Evolutionary conservation across 345 rosid genomes (phyloP), one percentile per base, ranked within the genome.

Genomic region (Conringia planisiliqua): DNA sequence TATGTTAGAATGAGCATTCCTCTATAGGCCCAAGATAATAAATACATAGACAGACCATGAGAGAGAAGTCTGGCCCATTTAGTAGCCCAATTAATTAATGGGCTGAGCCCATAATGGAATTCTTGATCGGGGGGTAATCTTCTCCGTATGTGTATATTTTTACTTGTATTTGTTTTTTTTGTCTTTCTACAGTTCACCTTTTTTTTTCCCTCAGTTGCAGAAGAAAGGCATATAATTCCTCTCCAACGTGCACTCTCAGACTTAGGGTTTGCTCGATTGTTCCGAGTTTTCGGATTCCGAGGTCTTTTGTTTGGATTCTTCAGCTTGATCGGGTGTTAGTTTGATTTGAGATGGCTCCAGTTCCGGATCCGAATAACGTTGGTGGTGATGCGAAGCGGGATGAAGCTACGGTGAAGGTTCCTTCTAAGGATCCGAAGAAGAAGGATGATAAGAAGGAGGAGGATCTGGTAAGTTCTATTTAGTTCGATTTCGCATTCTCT

Each of bases 381-480:
- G 79, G 81, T 59, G 84, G 81, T 40, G 73, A 83, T 62, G 81
- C 83, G 58, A 42, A 82, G 71, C 84, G 78, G 33, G 93, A 85
- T 18, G 87, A 90, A 79, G 77, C 89, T 26, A 2, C 87, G 52
- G 54, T 35, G 50, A 92, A 92, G 77, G 86, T 80, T 36, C 96
- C 93, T 43, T 55, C 92, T 10, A 93, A 93, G 80, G 98, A 90
- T 77, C 84, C 84, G 3, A 91, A 94, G 85, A 94, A 87, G 90
- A 89, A 87, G 77, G 96, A 91, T 48, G 98, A 89, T 43, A 90
- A 90, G 78, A 93, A 90, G 80, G 96, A 93, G 6, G 97, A 94
- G 68, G 97, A 91, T 82, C 82, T 94, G 82, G 97, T 91, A 60
- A 84, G 86, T 70, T 51, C 55, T 32, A 13, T 67, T 58, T 44